phyloP scores from a whole-genome alignment of 352 stramenopile genomes.

The Albugo laibachii region DNA sequence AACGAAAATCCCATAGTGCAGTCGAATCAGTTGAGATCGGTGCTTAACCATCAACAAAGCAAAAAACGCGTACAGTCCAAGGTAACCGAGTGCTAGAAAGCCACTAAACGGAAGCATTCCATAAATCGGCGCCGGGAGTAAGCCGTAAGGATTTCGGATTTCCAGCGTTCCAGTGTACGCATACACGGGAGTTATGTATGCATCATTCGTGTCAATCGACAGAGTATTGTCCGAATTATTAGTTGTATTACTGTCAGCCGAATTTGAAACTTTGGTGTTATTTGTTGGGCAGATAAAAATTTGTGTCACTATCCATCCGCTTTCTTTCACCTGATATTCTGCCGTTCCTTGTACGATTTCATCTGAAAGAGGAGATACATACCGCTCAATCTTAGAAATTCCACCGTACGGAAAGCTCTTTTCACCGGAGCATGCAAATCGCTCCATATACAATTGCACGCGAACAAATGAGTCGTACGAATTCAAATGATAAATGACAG shows the following conservation, averaged over 20 bases:
- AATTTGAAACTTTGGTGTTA: conserved; percentile 11
- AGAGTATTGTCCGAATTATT: no score
- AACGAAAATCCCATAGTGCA: conserved; percentile 69
- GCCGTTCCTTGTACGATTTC: conserved; percentile 22
- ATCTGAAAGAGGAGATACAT: conserved; percentile 42
- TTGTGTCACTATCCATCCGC: conserved; percentile 64
- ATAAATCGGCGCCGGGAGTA: conserved; percentile 62
- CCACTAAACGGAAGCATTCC: conserved; percentile 72
- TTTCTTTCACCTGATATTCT: conserved; percentile 32
- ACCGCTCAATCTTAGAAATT: conserved; percentile 42
- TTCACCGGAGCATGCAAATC: conserved; percentile 37
- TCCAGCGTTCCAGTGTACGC: conserved; percentile 48
- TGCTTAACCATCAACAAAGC: conserved; percentile 39
- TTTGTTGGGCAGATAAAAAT: conserved; percentile 48
- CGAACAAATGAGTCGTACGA: conserved; percentile 33
- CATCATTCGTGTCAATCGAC: no score
- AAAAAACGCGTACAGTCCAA: conserved; percentile 66
- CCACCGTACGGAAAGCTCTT: conserved; percentile 23
- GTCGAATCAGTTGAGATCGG: conserved; percentile 42
- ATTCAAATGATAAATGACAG: conserved; percentile 73
- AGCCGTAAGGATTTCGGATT: conserved; percentile 63
- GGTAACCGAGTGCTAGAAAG: conserved; percentile 47
- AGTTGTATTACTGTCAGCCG: no score
- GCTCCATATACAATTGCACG: conserved; percentile 47
- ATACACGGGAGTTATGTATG: conserved; percentile 19